Evolutionary conservation across 257 asterid species (phyloP), one percentile per base, ranked within the genome.

Genomic region (Coffea eugenioides): DNA sequence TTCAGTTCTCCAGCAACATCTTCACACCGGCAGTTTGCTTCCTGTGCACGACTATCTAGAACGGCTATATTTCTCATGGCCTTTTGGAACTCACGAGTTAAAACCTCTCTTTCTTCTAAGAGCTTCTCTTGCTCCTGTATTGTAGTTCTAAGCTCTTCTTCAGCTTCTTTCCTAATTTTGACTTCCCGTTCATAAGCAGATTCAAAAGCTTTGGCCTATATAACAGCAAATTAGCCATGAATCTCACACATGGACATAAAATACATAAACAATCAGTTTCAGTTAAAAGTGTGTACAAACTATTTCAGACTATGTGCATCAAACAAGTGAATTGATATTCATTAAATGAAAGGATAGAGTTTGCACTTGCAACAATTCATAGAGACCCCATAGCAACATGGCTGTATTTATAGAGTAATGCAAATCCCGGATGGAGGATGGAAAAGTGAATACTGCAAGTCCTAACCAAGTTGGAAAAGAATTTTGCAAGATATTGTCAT

Each of bases 1-100:
- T 86, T 86, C 81, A 92, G 46, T 73, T 94, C 97, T 78, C 82
- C 89, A 36, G 91, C 76, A 79, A 87, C 88, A 84, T 90, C 92
- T 81, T 87, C 87, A 71, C 86, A 80, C 57, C 91, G 89, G 41
- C 82, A 84, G 75, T 87, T 83, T 61, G 95, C 87, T 83, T 92
- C 96, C 73, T 84, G 91, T 45, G 90, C 89, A 85, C 88, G 96
- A 56, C 82, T 82, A 65, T 91, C 93, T 67, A 91, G 83, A 80
- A 89, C 84, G 65, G 94, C 87, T 74, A 91, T 89, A 78, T 81
- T 87, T 80, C 88, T 81, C 89, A 83, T 87, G 80, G 90, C 87
- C 83, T 72, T 85, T 62, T 88, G 87, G 73, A 94, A 86, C 82
- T 89, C 88, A 64, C 57, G 79, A 43, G 86, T 85, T 79, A 59